Evolutionary conservation across 108 stramenopile genomes (phyloP).

Genomic region (Fragilariopsis cylindrus): DNA sequence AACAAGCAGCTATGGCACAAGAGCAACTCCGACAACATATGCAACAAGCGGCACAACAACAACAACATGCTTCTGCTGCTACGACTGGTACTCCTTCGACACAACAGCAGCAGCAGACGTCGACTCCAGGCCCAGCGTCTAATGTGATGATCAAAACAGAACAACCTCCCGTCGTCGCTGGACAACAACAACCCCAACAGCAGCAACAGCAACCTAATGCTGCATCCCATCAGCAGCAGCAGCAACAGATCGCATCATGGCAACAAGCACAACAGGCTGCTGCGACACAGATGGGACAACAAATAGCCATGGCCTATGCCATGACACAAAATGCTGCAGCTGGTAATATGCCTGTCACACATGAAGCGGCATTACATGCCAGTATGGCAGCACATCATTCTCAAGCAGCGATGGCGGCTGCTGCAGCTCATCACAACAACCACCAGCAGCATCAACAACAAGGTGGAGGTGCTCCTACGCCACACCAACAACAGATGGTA

Average conservation of each 20-base stretch:
- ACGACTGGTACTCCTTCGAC: background rate
- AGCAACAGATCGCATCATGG: slow-evolving; percentile 6
- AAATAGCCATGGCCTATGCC: slow-evolving; percentile 6
- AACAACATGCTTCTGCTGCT: background rate
- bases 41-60: slow-evolving; percentile 12
- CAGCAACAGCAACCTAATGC: background rate
- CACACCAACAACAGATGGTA: background rate
- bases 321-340: background rate
- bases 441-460: slow-evolving; percentile 14
- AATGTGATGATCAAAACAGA: background rate
- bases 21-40: slow-evolving; percentile 13
- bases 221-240: too few relatives aligned
- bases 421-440: slow-evolving; percentile 4
- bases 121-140: background rate
- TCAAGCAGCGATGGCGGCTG: background rate
- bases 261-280: background rate
- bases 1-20: slow-evolving; percentile 1
- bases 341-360: background rate
- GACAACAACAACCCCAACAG: background rate
- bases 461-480: background rate
- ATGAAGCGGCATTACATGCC: background rate
- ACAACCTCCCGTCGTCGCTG: background rate
- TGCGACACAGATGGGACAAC: too few relatives aligned
- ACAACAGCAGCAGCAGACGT: background rate
- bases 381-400: background rate